Evolutionary conservation across 495 filamentous ascomycete genomes (phyloP).

Genomic region (Zalerion maritima): DNA sequence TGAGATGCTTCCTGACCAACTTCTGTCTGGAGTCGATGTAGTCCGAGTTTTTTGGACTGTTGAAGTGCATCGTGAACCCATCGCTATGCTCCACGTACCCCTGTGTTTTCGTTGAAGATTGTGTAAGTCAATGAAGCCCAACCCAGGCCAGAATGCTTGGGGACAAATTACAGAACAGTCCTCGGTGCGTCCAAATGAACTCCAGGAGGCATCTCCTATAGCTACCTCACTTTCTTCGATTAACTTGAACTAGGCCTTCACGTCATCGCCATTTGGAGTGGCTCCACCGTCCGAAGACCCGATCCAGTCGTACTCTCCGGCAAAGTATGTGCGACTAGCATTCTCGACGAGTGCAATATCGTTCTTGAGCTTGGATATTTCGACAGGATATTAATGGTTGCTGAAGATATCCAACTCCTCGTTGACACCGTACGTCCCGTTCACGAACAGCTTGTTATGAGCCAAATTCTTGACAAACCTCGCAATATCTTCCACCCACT

Average conservation of each 20-base stretch:
- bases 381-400: constrained; percentile 38
- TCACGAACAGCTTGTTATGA: constrained; percentile 35
- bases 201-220: constrained; percentile 35
- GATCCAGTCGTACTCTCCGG: constrained; percentile 40
- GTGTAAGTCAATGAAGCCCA: constrained; percentile 2
- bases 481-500: constrained; percentile 35
- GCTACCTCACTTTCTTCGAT: constrained; percentile 27
- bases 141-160: constrained; percentile 1
- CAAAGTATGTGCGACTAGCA: constrained; percentile 25
- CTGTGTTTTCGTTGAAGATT: constrained; percentile 8
- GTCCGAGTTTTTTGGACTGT: constrained; percentile 24
- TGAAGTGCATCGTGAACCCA: constrained; percentile 34
- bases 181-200: constrained; percentile 35
- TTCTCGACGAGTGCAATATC: constrained; percentile 26
- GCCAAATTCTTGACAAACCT: constrained; percentile 32
- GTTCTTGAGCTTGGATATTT: constrained; percentile 23
- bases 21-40: constrained; percentile 27
- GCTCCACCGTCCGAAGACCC: constrained; percentile 9
- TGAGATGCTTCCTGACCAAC: constrained; percentile 29
- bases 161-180: constrained; percentile 28
- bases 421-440: constrained; percentile 31
- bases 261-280: constrained; percentile 12
- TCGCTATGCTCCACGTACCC: constrained; percentile 26
- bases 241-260: constrained; percentile 28
- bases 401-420: constrained; percentile 35